A percentile compares a stretch with the other conserved stretches of the same genome.
Conservation (phyloP, 371 early-diverging fungal species). For the Homolaphlyctis polyrhiza region DNA sequence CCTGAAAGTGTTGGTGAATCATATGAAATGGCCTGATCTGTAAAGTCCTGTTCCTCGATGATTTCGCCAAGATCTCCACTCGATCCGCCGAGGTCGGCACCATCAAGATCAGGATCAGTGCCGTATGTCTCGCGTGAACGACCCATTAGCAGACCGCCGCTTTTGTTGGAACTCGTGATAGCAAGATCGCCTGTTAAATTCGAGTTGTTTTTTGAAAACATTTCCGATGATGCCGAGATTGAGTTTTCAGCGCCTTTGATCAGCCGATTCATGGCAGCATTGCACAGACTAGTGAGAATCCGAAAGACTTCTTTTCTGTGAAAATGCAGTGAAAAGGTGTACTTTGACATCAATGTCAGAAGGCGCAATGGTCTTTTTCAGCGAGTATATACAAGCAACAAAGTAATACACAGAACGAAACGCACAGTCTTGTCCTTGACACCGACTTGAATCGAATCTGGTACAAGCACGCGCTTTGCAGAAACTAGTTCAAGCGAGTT, state of each 20-base stretch:
- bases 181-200: slow-evolving; percentile 41
- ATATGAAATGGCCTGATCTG: background rate
- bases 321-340: slow-evolving; percentile 36
- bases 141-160: slow-evolving; percentile 40
- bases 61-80: slow-evolving; percentile 1
- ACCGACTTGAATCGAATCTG: slow-evolving; percentile 35
- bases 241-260: slow-evolving; percentile 51
- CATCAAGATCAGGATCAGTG: slow-evolving; percentile 24
- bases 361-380: background rate
- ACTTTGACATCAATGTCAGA: slow-evolving; percentile 15
- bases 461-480: slow-evolving; percentile 33
- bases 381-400: background rate
- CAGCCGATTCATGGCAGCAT: slow-evolving; percentile 49
- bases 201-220: slow-evolving; percentile 41
- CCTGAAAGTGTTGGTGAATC: slow-evolving; percentile 4
- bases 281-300: slow-evolving; percentile 25
- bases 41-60: background rate
- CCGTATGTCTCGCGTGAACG: slow-evolving; percentile 28
- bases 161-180: slow-evolving; percentile 24
- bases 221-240: slow-evolving; percentile 37
- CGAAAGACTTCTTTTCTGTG: slow-evolving; percentile 42
- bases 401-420: too few relatives aligned
- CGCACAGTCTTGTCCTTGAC: slow-evolving; percentile 24
- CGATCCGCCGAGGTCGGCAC: slow-evolving; percentile 1
- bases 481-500: slow-evolving; percentile 27